Conservation (phyloP, 1,284 basidiomycete genomes). For the Ustanciosporium gigantosporum region DNA sequence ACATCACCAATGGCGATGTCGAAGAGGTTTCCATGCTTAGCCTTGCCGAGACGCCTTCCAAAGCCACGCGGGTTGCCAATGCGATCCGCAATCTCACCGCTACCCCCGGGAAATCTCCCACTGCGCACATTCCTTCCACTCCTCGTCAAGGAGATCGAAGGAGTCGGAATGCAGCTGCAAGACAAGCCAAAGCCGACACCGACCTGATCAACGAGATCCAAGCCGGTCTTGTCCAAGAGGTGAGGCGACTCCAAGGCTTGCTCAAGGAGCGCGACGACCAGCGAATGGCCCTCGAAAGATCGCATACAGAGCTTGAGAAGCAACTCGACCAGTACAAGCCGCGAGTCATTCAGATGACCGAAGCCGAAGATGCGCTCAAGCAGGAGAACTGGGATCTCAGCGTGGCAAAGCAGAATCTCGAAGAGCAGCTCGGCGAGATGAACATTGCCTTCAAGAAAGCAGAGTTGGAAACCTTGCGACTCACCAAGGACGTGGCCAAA, state of each 20-base stretch:
- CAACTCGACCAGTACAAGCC: slow-evolving; percentile 52
- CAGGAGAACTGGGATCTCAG: slow-evolving; percentile 99
- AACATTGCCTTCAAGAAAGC: slow-evolving; percentile 72
- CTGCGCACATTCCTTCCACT: slow-evolving; percentile 9
- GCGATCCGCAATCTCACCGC: slow-evolving; percentile 34
- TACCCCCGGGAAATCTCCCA: slow-evolving; percentile 28
- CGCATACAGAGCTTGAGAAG: slow-evolving; percentile 45
- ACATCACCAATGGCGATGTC: slow-evolving; percentile 12
- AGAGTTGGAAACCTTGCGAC: slow-evolving; percentile 79
- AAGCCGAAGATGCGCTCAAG: slow-evolving; percentile 72
- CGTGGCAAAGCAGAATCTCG: slow-evolving; percentile 84
- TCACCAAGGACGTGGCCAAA: slow-evolving; percentile 74
- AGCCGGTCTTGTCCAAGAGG: slow-evolving; percentile 46
- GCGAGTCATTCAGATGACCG: slow-evolving; percentile 46
- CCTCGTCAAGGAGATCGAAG: slow-evolving; percentile 42
- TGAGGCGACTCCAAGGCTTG: slow-evolving; percentile 45
- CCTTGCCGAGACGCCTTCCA: slow-evolving; percentile 25
- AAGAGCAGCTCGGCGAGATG: slow-evolving; percentile 71
- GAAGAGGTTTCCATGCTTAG: slow-evolving; percentile 9
- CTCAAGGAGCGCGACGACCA: slow-evolving; percentile 48
- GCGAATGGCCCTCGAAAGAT: slow-evolving; percentile 29
- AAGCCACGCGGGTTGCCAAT: slow-evolving; percentile 29
- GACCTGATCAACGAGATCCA: slow-evolving; percentile 53
- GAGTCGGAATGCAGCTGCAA: slow-evolving; percentile 46
- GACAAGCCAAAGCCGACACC: slow-evolving; percentile 43